Base-by-base conservation (phyloP, 129 eudicot genomes). In the Saposhnikovia divaricata region DNA sequence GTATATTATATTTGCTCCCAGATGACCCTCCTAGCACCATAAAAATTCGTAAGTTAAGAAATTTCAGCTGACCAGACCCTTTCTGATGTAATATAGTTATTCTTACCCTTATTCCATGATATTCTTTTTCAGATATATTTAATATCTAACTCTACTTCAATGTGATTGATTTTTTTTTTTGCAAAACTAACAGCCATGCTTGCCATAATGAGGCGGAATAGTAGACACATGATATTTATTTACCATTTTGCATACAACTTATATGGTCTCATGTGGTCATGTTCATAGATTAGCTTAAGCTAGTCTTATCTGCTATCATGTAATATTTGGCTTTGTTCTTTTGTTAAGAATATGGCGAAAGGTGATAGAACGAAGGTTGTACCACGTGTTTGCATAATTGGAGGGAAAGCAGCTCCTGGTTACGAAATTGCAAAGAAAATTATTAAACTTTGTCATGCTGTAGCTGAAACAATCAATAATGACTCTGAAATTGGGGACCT, bases 341-440 rank as follows among this genome's bases (percentile, higher is more conserved):
- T 44, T 73, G 37, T 23, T 72, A 43, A 88, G 91, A 88, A 88
- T 77, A 85, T 88, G 87, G 87, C 80, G 28, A 57, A 86, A 72
- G 80, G 59, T 53, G 89, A 88, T 43, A 83, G 84, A 65, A 75
- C 59, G 78, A 86, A 68, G 46, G 91, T 88, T 23, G 87, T 88
- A 21, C 91, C 91, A 47, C 91, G 83, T 77, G 89, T 86, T 6
- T 88, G 91, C 82, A 86, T 86, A 77, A 84, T 88, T 71, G 91
- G 91, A 19, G 91, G 91, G 75, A 88, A 88, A 85, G 91, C 91
- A 71, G 89, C 91, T 77, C 91, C 91, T 0, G 91, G 91, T 55
- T 88, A 88, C 78, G 89, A 88, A 51, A 84, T 84, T 79, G 91
- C 91, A 57, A 88, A 88, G 79, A 88, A 86, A 85, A 86, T 88